Conservation (phyloP, 768 basidiomycete species). For the Tephrocybe sp. region DNA sequence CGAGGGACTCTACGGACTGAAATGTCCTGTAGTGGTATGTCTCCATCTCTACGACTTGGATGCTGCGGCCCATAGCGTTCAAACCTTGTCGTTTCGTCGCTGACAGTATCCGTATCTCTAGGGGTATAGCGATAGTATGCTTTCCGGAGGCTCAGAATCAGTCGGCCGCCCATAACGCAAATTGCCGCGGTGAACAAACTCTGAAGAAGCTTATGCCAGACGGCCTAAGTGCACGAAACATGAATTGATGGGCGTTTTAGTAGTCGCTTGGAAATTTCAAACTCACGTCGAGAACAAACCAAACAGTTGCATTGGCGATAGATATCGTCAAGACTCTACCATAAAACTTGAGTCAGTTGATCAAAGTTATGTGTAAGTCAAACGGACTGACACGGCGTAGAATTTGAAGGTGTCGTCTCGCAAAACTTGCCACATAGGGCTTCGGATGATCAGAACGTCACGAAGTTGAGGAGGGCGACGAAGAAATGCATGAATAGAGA, state of each 20-base stretch:
- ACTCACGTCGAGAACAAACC: constrained; percentile 22
- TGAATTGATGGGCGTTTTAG: background rate
- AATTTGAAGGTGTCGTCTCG: constrained; percentile 26
- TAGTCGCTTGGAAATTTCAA: background rate
- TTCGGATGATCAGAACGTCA: constrained; percentile 4
- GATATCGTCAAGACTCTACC: constrained; percentile 21
- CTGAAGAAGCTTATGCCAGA: constrained; percentile 23
- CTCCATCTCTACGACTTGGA: background rate
- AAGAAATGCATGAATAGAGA: constrained; percentile 19
- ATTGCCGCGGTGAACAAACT: constrained; percentile 23
- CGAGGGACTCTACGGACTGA: background rate
- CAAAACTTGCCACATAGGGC: constrained; percentile 21
- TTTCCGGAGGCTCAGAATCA: constrained; percentile 26
- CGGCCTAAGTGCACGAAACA: constrained; percentile 12
- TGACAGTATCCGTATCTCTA: background rate
- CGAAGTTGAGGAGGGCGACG: constrained; percentile 10
- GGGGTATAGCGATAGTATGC: constrained; percentile 23
- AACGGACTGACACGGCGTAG: constrained; percentile 24
- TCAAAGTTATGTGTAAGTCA: background rate
- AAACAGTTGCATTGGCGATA: constrained; percentile 18
- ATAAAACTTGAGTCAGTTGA: background rate
- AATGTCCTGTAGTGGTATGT: constrained; percentile 7
- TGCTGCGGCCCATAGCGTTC: background rate
- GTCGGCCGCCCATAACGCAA: constrained; percentile 26
- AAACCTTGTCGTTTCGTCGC: background rate